phyloP scores from a whole-genome alignment of 1,139 yeast species.

The Yamadazyma triangularis region DNA sequence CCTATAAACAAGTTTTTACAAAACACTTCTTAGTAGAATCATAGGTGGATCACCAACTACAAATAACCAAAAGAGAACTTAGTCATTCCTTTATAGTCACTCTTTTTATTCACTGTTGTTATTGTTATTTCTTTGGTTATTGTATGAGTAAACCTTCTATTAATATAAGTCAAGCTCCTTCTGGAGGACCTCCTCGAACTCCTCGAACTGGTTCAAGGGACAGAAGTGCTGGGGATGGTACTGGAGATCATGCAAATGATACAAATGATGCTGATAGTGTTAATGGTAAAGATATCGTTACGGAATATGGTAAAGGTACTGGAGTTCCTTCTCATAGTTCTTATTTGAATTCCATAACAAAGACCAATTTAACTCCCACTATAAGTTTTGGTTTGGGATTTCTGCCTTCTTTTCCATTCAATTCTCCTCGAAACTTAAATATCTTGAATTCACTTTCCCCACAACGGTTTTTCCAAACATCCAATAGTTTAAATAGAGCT shows the following conservation, averaged over 20 bases:
- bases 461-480: conserved; percentile 27
- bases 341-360: conserved; percentile 13
- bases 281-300: not conserved
- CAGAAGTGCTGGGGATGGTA: conserved; percentile 1
- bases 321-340: not conserved
- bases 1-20: too few species aligned
- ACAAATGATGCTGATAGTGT: not conserved
- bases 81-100: too few species aligned
- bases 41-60: too few species aligned
- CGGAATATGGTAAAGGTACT: not conserved
- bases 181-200: conserved; percentile 29
- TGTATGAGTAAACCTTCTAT: conserved; percentile 6
- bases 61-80: too few species aligned
- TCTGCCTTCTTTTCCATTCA: conserved; percentile 42
- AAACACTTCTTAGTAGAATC: too few species aligned
- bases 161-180: conserved; percentile 5
- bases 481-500: conserved; percentile 17
- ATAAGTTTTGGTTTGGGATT: conserved; percentile 40
- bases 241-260: too few species aligned
- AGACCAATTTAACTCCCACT: conserved; percentile 21
- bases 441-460: conserved; percentile 30
- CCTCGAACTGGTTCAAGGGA: conserved; percentile 16
- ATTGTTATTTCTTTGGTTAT: too few species aligned
- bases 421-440: conserved; percentile 28
- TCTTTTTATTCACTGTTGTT: too few species aligned